These are phyloP conservation scores for Nakaseomyces bracarensis DNA, from an alignment of 1,139 yeast genomes.

Conservation along the genomic window DNA sequence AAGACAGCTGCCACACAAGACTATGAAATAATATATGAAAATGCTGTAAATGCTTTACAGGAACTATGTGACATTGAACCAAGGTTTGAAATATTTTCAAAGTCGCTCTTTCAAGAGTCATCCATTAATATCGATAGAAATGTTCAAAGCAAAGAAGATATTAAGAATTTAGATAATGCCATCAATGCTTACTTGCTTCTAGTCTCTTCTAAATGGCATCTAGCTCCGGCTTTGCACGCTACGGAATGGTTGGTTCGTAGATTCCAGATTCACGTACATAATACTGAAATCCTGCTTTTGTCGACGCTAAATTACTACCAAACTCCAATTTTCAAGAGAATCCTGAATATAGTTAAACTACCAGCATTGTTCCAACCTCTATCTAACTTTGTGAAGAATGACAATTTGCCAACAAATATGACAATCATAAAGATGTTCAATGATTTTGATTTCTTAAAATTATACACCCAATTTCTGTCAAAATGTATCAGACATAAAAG, in stretches of 20 bases:
- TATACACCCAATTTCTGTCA: slow-evolving; percentile 53
- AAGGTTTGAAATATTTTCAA: slow-evolving; percentile 62
- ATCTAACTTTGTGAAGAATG: slow-evolving; percentile 54
- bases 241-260: slow-evolving; percentile 94
- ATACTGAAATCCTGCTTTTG: slow-evolving; percentile 62
- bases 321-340: slow-evolving; percentile 62
- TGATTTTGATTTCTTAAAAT: slow-evolving; percentile 58
- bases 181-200: slow-evolving; percentile 66
- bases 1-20: slow-evolving; percentile 90
- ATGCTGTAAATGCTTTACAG: slow-evolving; percentile 67
- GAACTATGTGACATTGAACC: slow-evolving; percentile 65
- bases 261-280: slow-evolving; percentile 76
- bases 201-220: slow-evolving; percentile 55
- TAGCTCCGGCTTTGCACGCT: slow-evolving; percentile 72
- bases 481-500: slow-evolving; percentile 47
- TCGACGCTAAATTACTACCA: slow-evolving; percentile 72
- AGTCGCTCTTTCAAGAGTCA: slow-evolving; percentile 72
- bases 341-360: slow-evolving; percentile 59
- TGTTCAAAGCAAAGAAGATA: slow-evolving; percentile 69
- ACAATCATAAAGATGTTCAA: slow-evolving; percentile 67
- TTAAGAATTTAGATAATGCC: slow-evolving; percentile 63
- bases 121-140: slow-evolving; percentile 72
- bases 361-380: slow-evolving; percentile 76
- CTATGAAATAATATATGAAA: slow-evolving; percentile 67
- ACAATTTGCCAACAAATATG: slow-evolving; percentile 56